Conservation (phyloP, 768 basidiomycete species). For the Macrolepiota dolichaula region DNA sequence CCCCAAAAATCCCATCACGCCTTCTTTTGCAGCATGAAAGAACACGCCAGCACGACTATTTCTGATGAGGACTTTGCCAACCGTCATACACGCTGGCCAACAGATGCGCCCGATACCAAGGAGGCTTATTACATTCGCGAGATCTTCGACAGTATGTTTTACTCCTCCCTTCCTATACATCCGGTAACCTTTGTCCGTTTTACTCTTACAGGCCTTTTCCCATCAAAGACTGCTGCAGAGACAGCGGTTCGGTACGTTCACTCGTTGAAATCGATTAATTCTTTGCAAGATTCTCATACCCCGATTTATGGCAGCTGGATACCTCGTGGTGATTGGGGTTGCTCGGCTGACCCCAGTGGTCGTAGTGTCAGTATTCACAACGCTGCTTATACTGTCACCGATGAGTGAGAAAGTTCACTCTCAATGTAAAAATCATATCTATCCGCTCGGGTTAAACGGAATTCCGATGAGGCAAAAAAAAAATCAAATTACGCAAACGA, state of each 20-base stretch:
- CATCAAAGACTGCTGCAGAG: conserved; percentile 76
- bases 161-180: background rate
- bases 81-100: conserved; percentile 69
- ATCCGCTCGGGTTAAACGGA: background rate
- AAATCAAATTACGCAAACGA: conserved; percentile 11
- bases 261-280: conserved; percentile 5
- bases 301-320: conserved; percentile 63
- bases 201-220: conserved; percentile 63
- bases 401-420: conserved; percentile 22
- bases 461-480: background rate
- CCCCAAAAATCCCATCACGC: background rate
- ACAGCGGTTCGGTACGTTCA: conserved; percentile 83
- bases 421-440: conserved; percentile 16
- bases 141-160: conserved; percentile 72
- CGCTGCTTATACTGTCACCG: conserved; percentile 67
- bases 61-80: conserved; percentile 80
- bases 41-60: conserved; percentile 69
- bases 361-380: conserved; percentile 95
- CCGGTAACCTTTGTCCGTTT: conserved; percentile 13
- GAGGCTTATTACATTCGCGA: conserved; percentile 94
- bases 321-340: conserved; percentile 96
- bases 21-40: conserved; percentile 69
- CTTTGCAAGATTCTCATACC: conserved; percentile 9
- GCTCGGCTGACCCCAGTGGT: conserved; percentile 90
- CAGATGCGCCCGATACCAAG: conserved; percentile 89